Base-by-base conservation (phyloP, 2,329 filamentous ascomycete genomes). In the Fusarium mundagurra region DNA sequence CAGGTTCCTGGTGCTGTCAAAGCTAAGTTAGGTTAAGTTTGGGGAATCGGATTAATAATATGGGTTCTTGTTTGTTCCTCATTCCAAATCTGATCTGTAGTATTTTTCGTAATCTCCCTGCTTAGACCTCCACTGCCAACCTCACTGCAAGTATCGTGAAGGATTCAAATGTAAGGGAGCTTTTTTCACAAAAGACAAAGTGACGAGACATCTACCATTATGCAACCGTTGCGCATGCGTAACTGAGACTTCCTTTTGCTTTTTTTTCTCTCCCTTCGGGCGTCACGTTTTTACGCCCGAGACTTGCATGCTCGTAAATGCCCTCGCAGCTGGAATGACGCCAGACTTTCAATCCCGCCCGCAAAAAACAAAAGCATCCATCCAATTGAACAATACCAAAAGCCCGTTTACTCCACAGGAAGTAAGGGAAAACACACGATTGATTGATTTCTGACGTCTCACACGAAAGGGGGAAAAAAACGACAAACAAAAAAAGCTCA, bases 261-360 rank as follows among this genome's bases (percentile, higher is more conserved):
- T 48, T 61, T n/a, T 53, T 47, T 48, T 61, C 20, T 53, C 6
- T 13, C 27, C 27, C 8, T 24, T 34, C 65, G 72, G 58, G 34
- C 43, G 43, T 62, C 64, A 61, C 68, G 69, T 66, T 73, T 45
- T 34, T 12, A n/a, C 61, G 41, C 60, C 64, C 68, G 71, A 74
- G 71, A 74, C 72, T 74, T 72, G 71, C 71, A 55, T 72, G 44
- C 48, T 48, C 18, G 34, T 33, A 18, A 24, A 38, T 41, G 27
- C 38, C 34, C 43, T 41, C 18, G 8, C 29, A 17, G 29, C 48
- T 74, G 72, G 68, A 74, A 74, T 74, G 72, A 48, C 55, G 27
- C 43, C 59, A 50, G 38, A 36, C 24, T 2, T 2, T 10, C n/a
- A 31, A 48, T n/a, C n/a, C 17, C 36, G 36, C 48, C 48, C n/a